Conservation (phyloP, 2,329 filamentous ascomycete genomes). For the Hymenoscyphus albidus region DNA sequence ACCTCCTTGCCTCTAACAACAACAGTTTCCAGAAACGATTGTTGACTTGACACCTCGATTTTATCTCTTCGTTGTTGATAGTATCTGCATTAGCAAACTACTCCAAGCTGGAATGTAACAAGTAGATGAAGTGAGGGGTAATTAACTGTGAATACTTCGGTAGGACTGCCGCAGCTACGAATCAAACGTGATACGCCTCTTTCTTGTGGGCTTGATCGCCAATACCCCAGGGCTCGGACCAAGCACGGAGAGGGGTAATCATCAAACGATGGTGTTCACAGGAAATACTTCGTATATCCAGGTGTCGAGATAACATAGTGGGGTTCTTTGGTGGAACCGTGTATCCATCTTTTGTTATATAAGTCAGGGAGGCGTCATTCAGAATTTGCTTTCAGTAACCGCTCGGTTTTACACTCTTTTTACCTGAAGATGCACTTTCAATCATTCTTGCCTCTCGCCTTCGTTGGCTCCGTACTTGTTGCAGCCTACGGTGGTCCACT, state of each 20-base stretch:
- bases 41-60: too few relatives aligned
- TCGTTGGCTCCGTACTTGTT: background rate
- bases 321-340: background rate
- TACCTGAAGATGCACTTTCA: background rate
- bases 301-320: background rate
- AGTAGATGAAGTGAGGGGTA: too few relatives aligned
- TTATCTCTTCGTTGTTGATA: too few relatives aligned
- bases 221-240: background rate
- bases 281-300: background rate
- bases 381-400: background rate
- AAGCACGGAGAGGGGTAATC: background rate
- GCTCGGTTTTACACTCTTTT: background rate
- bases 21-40: too few relatives aligned
- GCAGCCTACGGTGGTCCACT: slow-evolving; percentile 26
- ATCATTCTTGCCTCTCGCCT: slow-evolving; percentile 5
- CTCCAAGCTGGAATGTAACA: too few relatives aligned
- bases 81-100: too few relatives aligned
- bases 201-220: too few relatives aligned
- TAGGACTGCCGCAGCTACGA: too few relatives aligned
- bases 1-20: too few relatives aligned
- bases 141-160: too few relatives aligned
- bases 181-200: too few relatives aligned
- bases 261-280: background rate
- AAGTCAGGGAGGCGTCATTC: background rate
- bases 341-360: background rate